Base-by-base conservation (phyloP, 2,329 filamentous ascomycete species). In the Cladophialophora bantiana region DNA sequence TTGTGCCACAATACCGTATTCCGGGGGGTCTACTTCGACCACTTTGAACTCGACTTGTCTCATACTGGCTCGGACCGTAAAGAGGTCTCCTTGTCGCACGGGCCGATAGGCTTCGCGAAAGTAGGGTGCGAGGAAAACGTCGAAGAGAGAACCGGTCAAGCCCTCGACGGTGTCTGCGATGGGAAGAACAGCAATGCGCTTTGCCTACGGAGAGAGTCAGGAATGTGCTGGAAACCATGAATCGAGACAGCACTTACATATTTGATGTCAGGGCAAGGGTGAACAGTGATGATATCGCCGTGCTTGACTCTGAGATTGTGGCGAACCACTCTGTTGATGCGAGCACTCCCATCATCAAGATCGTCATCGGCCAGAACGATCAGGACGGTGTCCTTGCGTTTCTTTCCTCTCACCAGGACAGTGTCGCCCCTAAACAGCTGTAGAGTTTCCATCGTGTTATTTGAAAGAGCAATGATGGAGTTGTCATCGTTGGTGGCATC, bases 41-140 rank as follows among this genome's bases (percentile, higher is more conserved):
- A 99, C 94, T 86, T 99, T 99, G 86, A 99, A 99, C 79, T 99
- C 95, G 40, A 99, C 95, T 82, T 97, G 94, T 80, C 95, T 90
- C 95, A 99, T 99, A 78, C 94, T 94, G 83, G 94, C 95, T 76
- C 95, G 91, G 69, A 95, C 93, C 79, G 94, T 97, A 86, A 99
- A 99, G 65, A 97, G 88, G 78, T 99, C 95, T 75, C 95, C 95
- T 86, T 98, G 95, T 79, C 94, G 90, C 69, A 99, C 93, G 64
- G 95, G 95, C 79, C 95, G 88, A 86, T 99, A 99, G 71, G 95
- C 94, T 86, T 99, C 95, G 76, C 94, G 93, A 90, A 99, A 99
- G 85, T 99, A 99, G 76, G 95, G 95, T 67, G 95, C 95, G 73
- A 99, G 93, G 89, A 96, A 99, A 75, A 98, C 95, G 77, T 99